Evolutionary conservation across 2,329 filamentous ascomycete genomes (phyloP).

Genomic region (Balansia obtecta): DNA sequence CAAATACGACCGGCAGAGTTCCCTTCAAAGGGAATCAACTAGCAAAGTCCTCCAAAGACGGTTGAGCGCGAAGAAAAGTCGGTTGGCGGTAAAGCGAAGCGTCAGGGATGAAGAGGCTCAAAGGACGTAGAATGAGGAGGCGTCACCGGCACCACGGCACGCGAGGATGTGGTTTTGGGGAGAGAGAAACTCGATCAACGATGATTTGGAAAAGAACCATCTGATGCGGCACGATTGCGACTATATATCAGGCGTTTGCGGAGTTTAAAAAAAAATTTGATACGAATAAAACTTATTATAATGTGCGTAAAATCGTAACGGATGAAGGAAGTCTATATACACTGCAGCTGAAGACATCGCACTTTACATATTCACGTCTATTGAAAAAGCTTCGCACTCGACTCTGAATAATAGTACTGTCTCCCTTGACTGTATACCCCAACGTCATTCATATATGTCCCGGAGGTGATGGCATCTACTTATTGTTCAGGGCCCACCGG

Average conservation of each 20-base stretch:
- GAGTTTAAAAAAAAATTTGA: neutral
- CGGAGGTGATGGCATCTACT: neutral
- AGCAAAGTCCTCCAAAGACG: neutral
- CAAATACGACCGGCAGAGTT: slow-evolving; percentile 59
- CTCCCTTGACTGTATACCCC: no score
- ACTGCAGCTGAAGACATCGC: no score
- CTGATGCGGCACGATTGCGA: neutral
- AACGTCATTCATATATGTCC: neutral
- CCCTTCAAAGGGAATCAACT: slow-evolving; percentile 43
- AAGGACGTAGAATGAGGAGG: neutral
- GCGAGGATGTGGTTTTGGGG: neutral
- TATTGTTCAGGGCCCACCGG: neutral
- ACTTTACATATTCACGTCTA: neutral
- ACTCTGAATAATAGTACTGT: no score
- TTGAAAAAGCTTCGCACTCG: neutral
- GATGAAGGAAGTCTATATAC: no score
- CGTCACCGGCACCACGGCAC: neutral
- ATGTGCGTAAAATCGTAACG: no score
- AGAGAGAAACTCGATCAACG: no score
- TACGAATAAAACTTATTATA: neutral
- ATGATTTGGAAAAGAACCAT: neutral
- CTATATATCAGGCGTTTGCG: neutral
- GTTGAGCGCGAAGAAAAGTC: neutral
- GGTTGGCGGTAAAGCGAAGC: neutral
- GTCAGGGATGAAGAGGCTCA: neutral